Conservation (phyloP, 495 filamentous ascomycete genomes). For the Neurospora cerealis region DNA sequence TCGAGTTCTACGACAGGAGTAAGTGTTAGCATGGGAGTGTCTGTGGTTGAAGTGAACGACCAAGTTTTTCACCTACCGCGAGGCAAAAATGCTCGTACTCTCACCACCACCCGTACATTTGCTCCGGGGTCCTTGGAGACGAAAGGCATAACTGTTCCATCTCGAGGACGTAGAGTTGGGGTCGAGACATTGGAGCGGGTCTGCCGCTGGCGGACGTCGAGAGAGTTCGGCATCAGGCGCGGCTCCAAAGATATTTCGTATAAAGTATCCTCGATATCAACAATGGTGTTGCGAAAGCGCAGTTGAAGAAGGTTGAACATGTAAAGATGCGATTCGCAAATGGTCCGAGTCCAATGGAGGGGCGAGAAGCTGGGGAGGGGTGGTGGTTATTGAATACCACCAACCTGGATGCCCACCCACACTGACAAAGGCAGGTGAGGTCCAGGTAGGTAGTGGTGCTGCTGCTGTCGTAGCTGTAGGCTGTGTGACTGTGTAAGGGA, state of each 20-base stretch:
- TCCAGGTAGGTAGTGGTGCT: background rate
- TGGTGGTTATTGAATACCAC: background rate
- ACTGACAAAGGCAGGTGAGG: background rate
- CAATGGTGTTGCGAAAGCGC: conserved; percentile 27
- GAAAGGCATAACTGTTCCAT: conserved; percentile 44
- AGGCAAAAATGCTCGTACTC: conserved; percentile 79
- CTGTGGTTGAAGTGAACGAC: too few relatives aligned
- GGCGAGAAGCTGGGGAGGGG: background rate
- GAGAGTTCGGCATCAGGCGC: conserved; percentile 34
- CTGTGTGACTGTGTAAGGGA: background rate
- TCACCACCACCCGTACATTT: conserved; percentile 91
- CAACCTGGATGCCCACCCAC: background rate
- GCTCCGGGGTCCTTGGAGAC: conserved; percentile 52
- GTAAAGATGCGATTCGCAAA: background rate
- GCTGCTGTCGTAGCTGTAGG: background rate
- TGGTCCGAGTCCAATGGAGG: background rate
- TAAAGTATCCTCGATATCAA: conserved; percentile 33
- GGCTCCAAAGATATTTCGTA: conserved; percentile 35
- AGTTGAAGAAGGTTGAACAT: conserved; percentile 30
- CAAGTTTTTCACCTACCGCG: too few relatives aligned
- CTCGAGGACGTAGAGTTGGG: conserved; percentile 62
- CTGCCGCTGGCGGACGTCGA: conserved; percentile 18
- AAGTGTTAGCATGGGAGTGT: background rate
- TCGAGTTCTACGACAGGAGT: conserved; percentile 55
- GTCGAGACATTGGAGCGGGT: conserved; percentile 54